Conservation (phyloP, 1,284 basidiomycete genomes). For the Malassezia globosa region DNA sequence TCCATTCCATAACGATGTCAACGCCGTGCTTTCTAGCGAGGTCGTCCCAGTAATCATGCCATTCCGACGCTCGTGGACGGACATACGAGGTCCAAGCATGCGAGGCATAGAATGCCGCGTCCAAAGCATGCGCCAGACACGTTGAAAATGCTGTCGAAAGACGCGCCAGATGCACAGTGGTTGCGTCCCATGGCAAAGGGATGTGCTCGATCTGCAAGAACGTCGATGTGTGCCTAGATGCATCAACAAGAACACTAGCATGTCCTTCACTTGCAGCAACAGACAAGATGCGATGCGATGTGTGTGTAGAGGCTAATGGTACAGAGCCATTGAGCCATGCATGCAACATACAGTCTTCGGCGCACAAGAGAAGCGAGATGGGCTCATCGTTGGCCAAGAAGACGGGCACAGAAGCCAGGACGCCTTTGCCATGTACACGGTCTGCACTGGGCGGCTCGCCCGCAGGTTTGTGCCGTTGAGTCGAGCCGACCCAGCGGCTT, state of each 20-base stretch:
- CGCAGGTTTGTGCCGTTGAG: background rate
- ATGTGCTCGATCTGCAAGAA: background rate
- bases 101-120: slow-evolving; percentile 2
- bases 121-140: slow-evolving; percentile 2
- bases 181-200: background rate
- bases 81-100: slow-evolving; percentile 6
- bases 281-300: background rate
- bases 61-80: slow-evolving; percentile 19
- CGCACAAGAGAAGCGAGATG: slow-evolving; percentile 6
- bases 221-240: background rate
- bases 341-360: background rate
- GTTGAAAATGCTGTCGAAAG: slow-evolving; percentile 4
- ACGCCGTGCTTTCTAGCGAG: slow-evolving; percentile 22
- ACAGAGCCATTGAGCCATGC: slow-evolving; percentile 14
- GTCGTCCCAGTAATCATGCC: slow-evolving; percentile 23
- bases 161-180: slow-evolving; percentile 6
- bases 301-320: background rate
- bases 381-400: background rate
- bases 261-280: background rate
- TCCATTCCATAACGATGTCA: slow-evolving; percentile 28
- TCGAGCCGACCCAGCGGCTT: background rate
- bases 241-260: background rate
- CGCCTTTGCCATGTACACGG: background rate
- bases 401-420: slow-evolving; percentile 4
- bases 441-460: slow-evolving; percentile 3